Conservation (phyloP, 2,329 filamentous ascomycete species). For the Calonectria crousiana region DNA sequence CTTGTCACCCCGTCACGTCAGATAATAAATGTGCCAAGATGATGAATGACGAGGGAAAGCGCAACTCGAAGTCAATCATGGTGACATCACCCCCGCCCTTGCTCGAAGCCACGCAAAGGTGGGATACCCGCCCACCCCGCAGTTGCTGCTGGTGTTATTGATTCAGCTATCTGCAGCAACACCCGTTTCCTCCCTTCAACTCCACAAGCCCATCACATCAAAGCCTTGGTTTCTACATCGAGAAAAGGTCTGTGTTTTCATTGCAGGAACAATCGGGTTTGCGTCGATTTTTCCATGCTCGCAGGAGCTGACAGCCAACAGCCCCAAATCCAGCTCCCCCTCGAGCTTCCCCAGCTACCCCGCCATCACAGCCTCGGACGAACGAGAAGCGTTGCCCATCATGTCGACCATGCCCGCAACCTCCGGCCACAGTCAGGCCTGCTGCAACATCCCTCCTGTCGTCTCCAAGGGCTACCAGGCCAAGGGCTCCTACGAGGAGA, state of each 20-base stretch:
- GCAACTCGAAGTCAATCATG: background rate
- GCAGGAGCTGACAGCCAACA: background rate
- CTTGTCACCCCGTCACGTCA: background rate
- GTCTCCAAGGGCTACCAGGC: conserved; percentile 65
- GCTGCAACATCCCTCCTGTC: conserved; percentile 71
- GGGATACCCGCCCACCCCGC: conserved; percentile 11
- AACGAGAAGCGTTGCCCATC: conserved; percentile 25
- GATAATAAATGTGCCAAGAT: background rate
- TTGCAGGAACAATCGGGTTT: background rate
- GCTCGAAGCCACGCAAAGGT: background rate
- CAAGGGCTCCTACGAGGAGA: conserved; percentile 68
- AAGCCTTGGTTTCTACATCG: background rate
- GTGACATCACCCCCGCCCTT: conserved; percentile 22
- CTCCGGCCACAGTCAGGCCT: conserved; percentile 67
- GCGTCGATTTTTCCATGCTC: background rate
- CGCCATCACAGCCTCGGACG: background rate
- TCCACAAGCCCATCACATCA: background rate
- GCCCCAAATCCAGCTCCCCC: background rate
- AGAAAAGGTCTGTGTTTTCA: background rate
- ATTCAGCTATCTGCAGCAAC: background rate
- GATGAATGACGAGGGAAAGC: background rate
- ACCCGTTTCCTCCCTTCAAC: conserved; percentile 1
- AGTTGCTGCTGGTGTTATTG: background rate
- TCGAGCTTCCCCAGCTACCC: conserved; percentile 11
- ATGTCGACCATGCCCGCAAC: conserved; percentile 66